Evolutionary conservation across 2,329 filamentous ascomycete species (phyloP).

Genomic region (Tolypocladium ophioglossoides): DNA sequence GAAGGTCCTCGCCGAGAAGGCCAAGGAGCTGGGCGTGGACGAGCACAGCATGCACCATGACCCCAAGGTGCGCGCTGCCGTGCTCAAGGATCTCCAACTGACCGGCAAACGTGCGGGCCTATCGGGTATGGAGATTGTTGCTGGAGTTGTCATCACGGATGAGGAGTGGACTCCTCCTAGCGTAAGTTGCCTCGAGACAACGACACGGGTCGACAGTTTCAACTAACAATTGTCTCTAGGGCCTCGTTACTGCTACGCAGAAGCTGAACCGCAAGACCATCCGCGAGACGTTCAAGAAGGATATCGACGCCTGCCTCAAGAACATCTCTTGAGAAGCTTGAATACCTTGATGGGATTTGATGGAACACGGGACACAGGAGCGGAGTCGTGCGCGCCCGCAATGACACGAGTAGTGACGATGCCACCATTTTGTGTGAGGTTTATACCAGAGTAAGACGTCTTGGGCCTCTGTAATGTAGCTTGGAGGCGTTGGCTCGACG

Average conservation of each 20-base stretch:
- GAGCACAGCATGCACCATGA: constrained; percentile 59
- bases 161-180: constrained; percentile 83
- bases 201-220: not conserved
- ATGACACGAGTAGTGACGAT: not conserved
- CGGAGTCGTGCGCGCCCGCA: not conserved
- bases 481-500: constrained; percentile 2
- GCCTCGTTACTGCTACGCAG: constrained; percentile 50
- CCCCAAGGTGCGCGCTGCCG: constrained; percentile 48
- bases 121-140: constrained; percentile 60
- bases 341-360: not conserved
- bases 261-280: constrained; percentile 47
- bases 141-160: constrained; percentile 66
- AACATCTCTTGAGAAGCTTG: constrained; percentile 9
- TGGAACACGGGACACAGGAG: not conserved
- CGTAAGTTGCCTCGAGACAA: constrained; percentile 41
- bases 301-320: constrained; percentile 36
- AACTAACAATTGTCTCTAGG: constrained; percentile 26
- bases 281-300: constrained; percentile 37
- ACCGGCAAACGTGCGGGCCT: constrained; percentile 58
- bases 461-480: constrained; percentile 1
- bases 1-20: constrained; percentile 49
- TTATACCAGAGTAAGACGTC: not conserved
- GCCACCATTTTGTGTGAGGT: not conserved
- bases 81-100: constrained; percentile 57
- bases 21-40: constrained; percentile 49